Evolutionary conservation across 306 rosid genomes (phyloP).

Genomic region (Quercus dentata): DNA sequence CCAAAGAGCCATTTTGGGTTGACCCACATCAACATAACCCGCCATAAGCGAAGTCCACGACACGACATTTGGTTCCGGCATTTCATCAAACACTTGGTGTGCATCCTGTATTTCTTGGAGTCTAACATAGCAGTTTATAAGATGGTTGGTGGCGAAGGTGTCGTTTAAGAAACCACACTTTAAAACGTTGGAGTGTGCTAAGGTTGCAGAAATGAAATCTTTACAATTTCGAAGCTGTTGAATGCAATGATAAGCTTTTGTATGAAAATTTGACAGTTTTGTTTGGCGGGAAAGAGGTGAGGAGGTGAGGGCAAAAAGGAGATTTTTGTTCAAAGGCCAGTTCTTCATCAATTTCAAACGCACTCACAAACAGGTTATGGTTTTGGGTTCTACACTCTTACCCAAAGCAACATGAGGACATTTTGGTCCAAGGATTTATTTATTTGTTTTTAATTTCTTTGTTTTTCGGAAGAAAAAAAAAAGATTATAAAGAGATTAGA

Average conservation of each 20-base stretch:
- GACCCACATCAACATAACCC: constrained; percentile 41
- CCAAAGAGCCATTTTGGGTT: constrained; percentile 39
- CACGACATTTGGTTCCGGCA: constrained; percentile 59
- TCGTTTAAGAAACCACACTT: constrained; percentile 45
- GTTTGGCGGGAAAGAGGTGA: constrained; percentile 33
- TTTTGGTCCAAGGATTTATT: background rate
- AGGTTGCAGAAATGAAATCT: constrained; percentile 35
- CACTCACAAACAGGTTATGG: background rate
- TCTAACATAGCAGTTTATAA: constrained; percentile 52
- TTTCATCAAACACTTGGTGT: constrained; percentile 57
- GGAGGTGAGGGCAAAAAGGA: constrained; percentile 26
- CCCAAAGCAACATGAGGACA: background rate
- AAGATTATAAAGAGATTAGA: too few relatives aligned
- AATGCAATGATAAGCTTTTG: constrained; percentile 30
- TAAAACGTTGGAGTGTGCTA: constrained; percentile 43
- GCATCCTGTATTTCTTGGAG: constrained; percentile 43
- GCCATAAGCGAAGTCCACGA: constrained; percentile 82
- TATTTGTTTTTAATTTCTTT: too few relatives aligned
- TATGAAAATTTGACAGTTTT: constrained; percentile 24
- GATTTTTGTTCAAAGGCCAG: constrained; percentile 7
- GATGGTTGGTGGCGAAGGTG: constrained; percentile 54
- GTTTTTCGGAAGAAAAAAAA: too few relatives aligned
- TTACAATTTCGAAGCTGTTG: constrained; percentile 43
- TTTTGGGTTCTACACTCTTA: background rate
- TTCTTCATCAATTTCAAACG: constrained; percentile 18